phyloP scores from a whole-genome alignment of 306 rosid species.

The Corylus avellana region DNA sequence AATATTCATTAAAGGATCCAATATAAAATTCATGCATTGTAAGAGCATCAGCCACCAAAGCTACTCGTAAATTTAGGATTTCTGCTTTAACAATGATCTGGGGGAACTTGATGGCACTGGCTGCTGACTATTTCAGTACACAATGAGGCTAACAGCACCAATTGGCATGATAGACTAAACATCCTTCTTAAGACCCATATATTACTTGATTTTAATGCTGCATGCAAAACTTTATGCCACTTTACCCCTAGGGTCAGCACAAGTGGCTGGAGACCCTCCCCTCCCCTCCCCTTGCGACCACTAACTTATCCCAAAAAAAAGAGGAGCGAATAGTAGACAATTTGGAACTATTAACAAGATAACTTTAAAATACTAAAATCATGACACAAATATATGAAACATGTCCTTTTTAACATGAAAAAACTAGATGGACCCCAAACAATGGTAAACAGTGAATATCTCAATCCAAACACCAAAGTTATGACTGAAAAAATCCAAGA shows the following conservation, averaged over 20 bases:
- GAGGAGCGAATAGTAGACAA: neutral
- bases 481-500: too few relatives aligned
- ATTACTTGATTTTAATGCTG: neutral
- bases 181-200: neutral
- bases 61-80: neutral
- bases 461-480: too few relatives aligned
- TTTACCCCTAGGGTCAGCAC: neutral
- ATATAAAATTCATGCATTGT: neutral
- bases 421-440: too few relatives aligned
- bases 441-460: too few relatives aligned
- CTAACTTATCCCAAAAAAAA: neutral
- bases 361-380: neutral
- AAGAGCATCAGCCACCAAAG: neutral
- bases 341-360: neutral
- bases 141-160: neutral
- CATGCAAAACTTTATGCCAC: neutral
- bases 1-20: neutral
- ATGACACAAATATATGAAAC: conserved; percentile 22
- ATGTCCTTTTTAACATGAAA: neutral
- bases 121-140: neutral
- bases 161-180: neutral
- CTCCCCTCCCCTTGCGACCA: too few relatives aligned
- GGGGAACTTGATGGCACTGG: neutral
- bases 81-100: conserved; percentile 4
- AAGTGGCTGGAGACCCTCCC: neutral